Evolutionary conservation across 2,329 filamentous ascomycete species (phyloP), one percentile per base, ranked within the genome.

Genomic region (Triangularia verruculosa): DNA sequence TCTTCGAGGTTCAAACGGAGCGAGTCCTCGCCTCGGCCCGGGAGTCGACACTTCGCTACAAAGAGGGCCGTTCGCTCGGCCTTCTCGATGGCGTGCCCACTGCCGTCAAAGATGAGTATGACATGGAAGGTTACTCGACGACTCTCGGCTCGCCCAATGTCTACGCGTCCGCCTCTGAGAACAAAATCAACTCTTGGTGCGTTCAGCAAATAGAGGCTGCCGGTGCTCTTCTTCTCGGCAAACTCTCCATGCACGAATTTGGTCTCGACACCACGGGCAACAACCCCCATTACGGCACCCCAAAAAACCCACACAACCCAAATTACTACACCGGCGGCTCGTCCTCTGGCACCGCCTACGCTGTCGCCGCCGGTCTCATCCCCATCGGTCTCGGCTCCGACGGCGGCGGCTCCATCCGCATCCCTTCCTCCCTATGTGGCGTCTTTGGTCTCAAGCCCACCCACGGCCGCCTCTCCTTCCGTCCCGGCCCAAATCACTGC

Each of bases 241-340:
- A 91, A 76, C 81, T 86, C 1, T 89, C 83, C 9, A 92, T 93
- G 90, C 89, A 92, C 72, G 90, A 93, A 73, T 81, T 90, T 59
- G 90, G 89, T 2, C 81, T 89, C 65, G 88, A 92, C 70, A 92
- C 89, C 0, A 89, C 88, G 2, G 91, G 91, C 71, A 91, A 90
- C 76, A 93, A 93, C 69, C 86, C 87, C 3, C 85, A 82, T 61
- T 83, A 84, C 68, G 90, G 90, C 54, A 94, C 92, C 0, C 91
- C 92, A 0, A 80, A 82, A 13, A 95, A 95, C 70, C 91, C 91
- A 0, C 87, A 91, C 74, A 91, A 93, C 72, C 73, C 78, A 0
- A 73, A 79, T 2, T 94, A 92, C 77, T 95, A 95, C 74, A 86
- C 87, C 2, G 91, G 91, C 57, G 91, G 91, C 13, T 91, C 87